Percentiles rank a stretch among this genome's conserved stretches.
Conservation (phyloP, 176 grass and related monocot genomes). For the Pharus latifolius region DNA sequence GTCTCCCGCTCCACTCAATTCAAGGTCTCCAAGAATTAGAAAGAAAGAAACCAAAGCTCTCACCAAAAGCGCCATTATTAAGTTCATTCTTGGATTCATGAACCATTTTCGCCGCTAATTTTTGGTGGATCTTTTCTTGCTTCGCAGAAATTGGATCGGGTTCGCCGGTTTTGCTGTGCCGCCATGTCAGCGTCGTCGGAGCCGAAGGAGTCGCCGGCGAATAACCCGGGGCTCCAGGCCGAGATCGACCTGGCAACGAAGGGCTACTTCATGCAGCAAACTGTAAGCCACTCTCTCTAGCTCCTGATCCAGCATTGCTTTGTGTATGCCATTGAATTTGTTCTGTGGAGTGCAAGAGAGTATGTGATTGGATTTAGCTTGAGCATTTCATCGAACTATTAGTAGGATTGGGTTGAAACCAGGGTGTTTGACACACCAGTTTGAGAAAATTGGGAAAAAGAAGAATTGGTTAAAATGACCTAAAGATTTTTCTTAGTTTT, state of each 20-base stretch:
- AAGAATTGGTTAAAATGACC: background rate
- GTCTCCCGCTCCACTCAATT: background rate
- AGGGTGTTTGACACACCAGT: background rate
- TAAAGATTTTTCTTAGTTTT: background rate
- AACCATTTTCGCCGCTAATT: background rate
- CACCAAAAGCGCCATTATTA: background rate
- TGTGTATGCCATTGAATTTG: background rate
- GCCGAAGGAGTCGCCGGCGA: conserved; percentile 57
- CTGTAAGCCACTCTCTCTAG: conserved; percentile 13
- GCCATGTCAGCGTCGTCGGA: conserved; percentile 54
- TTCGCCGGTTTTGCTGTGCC: conserved; percentile 20
- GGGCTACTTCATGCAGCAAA: conserved; percentile 95
- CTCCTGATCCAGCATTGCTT: background rate
- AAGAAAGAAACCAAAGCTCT: background rate
- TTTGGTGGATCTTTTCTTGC: background rate
- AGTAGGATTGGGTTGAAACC: background rate
- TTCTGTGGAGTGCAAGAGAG: background rate
- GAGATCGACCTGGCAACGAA: conserved; percentile 68
- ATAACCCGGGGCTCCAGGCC: conserved; percentile 63
- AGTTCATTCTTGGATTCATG: background rate
- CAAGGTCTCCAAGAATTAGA: conserved; percentile 37
- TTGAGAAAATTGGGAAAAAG: too few relatives aligned
- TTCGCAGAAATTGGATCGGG: conserved; percentile 35
- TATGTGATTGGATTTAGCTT: background rate
- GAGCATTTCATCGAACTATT: background rate